Base-by-base conservation (phyloP, 495 filamentous ascomycete genomes). In the Penicillium macrosclerotiorum region DNA sequence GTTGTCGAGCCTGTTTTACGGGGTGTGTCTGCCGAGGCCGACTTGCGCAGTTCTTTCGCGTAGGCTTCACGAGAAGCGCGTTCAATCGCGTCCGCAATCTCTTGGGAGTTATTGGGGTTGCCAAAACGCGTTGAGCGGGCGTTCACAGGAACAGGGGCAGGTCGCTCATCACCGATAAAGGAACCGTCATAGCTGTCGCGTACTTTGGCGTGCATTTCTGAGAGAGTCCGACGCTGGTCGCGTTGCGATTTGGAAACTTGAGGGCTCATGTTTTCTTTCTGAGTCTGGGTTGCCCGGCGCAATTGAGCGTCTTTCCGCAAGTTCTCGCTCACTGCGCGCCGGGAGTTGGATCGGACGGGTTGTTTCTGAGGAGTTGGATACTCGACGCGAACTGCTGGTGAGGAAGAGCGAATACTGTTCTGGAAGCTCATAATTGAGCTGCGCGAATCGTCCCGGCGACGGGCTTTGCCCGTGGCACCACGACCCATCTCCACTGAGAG, bases 121-220 rank as follows among this genome's bases (percentile, higher is more conserved):
- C 64, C 69, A 59, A 84, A 86, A 43, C 82, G 78, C 32, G 81
- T 81, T 40, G 65, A 75, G 42, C 73, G 75, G 17, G 72, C 46
- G 20, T 72, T 77, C n/a, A 66, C 57, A 0, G 66, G 60, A 20
- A 71, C 52, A 20, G 68, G 75, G 5, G 73, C 62, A 12, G 80
- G 80, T 25, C 76, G 64, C 37, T 79, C 77, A 30, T 79, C 76
- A 29, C 57, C 67, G 20, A 76, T 41, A 23, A 74, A 65, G 18
- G 78, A 80, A 2, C 71, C 71, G 32, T 81, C 78, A 50, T 84
- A 80, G 45, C 69, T 68, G 25, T 78, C 76, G 8, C 71, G 68
- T 8, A 78, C 73, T 50, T 71, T 77, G 8, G 76, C 75, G 46
- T 84, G 78, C 64, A 77, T 72, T 16, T 79, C 70, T 7, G 76